These are phyloP conservation scores for Luzula sylvatica DNA, from an alignment of 176 grass and related monocot species.

Conservation along the genomic window DNA sequence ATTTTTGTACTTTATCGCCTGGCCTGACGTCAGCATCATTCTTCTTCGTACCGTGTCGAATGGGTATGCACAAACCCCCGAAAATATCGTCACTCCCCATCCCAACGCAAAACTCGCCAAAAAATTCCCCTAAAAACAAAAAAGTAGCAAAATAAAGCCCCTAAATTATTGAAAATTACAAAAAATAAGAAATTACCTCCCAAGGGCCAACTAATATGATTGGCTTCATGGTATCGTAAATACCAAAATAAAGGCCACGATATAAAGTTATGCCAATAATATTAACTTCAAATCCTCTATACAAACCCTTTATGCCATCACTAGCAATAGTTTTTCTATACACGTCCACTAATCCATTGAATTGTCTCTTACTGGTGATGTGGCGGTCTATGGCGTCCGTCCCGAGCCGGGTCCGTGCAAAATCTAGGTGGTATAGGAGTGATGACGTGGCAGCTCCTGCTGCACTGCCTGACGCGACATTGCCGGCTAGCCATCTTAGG, in stretches of 20 bases:
- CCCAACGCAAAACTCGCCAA: conserved; percentile 79
- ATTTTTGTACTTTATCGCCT: conserved; percentile 60
- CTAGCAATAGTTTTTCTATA: conserved; percentile 61
- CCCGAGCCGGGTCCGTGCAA: conserved; percentile 58
- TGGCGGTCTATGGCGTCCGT: conserved; percentile 64
- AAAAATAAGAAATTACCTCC: conserved; percentile 43
- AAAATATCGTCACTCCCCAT: conserved; percentile 89
- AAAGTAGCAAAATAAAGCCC: no score
- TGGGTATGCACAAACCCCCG: conserved; percentile 66
- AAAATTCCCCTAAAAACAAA: conserved; percentile 56
- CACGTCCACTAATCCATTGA: conserved; percentile 64
- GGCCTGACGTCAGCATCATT: conserved; percentile 86
- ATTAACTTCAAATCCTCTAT: conserved; percentile 75
- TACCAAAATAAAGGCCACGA: conserved; percentile 74
- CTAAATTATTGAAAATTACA: neutral
- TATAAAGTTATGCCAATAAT: conserved; percentile 84
- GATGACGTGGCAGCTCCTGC: conserved; percentile 70
- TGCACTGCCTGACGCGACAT: conserved; percentile 73
- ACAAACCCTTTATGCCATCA: conserved; percentile 65
- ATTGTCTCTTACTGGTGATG: conserved; percentile 41
- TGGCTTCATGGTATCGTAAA: conserved; percentile 87
- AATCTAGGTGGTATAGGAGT: conserved; percentile 88
- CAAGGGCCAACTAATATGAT: conserved; percentile 60
- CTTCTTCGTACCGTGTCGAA: conserved; percentile 86
- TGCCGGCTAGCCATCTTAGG: conserved; percentile 61